Percentiles rank a stretch among this genome's conserved stretches.
phyloP scores from a whole-genome alignment of 768 basidiomycete genomes.

The Albatrellus ellisii region DNA sequence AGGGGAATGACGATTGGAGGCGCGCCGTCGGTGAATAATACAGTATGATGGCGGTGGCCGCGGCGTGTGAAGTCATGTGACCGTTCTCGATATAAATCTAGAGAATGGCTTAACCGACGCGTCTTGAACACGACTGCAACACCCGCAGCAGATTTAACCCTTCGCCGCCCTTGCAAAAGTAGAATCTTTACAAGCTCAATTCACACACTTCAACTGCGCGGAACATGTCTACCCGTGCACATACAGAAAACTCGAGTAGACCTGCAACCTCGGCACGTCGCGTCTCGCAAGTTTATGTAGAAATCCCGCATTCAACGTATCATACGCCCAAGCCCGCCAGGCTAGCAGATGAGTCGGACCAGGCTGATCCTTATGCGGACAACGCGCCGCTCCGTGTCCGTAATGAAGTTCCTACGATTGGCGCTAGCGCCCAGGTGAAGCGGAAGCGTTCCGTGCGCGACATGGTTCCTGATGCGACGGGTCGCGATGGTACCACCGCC shows the following conservation, averaged over 20 bases:
- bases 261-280: conserved; percentile 19
- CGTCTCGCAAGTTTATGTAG: conserved; percentile 39
- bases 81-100: too few species aligned
- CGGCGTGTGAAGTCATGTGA: too few species aligned
- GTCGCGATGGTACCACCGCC: conserved; percentile 1
- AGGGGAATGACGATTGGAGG: too few species aligned
- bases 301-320: conserved; percentile 28
- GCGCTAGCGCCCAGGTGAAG: conserved; percentile 14
- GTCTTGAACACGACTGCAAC: not conserved
- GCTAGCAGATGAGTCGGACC: conserved; percentile 10
- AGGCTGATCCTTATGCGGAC: too few species aligned
- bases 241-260: conserved; percentile 9
- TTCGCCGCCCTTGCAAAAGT: too few species aligned
- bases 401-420: conserved; percentile 12
- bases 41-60: too few species aligned
- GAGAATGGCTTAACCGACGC: not conserved
- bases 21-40: too few species aligned
- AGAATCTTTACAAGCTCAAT: too few species aligned
- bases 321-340: not conserved
- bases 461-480: not conserved
- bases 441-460: conserved; percentile 14
- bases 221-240: conserved; percentile 1
- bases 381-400: conserved; percentile 15
- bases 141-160: not conserved
- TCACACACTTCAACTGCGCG: not conserved